Base-by-base conservation (phyloP, 345 rosid genomes). In the Lepidium sativum region DNA sequence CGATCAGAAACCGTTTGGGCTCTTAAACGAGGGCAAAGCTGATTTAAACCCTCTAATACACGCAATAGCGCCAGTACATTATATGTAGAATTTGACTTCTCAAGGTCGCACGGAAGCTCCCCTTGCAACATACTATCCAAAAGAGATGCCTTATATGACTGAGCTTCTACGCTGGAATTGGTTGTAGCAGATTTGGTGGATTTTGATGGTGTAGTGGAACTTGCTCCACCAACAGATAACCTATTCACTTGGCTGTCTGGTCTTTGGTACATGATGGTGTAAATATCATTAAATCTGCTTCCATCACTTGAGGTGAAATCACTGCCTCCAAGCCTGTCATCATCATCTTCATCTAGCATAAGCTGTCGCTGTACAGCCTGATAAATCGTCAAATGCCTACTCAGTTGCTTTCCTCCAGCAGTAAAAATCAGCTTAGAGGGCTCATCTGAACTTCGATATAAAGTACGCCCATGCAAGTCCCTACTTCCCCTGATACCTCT, bases 331-430 rank as follows among this genome's bases (percentile, higher is more conserved):
- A 77, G 86, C 84, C 86, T 83, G 70, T 95, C 99, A 65, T 91
- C 98, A 7, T 95, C 98, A 55, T 88, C 97, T 71, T 91, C 97
- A 55, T 87, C 92, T 66, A 77, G 79, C 73, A 87, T 96, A 71
- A 84, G 91, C 72, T 91, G 97, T 43, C 92, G 84, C 48, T 95
- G 99, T 44, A 95, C 86, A 67, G 99, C 99, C 80, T 95, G 99
- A 79, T 95, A 95, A 40, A 95, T 91, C 10, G 99, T 86, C 86
- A 95, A 77, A 77, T 91, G 88, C 81, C 86, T 85, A 74, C 84
- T 88, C 35, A 95, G 90, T 77, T 85, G 96, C 78, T 91, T 95
- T 53, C 86, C 96, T 74, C 96, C 98, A 0, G 84, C 90, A 59
- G 89, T 84, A 54, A 95, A 91, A 38, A 87, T 74, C 39, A 91